Conservation (phyloP, 2,329 filamentous ascomycete species). For the Dactylella cylindrospora region DNA sequence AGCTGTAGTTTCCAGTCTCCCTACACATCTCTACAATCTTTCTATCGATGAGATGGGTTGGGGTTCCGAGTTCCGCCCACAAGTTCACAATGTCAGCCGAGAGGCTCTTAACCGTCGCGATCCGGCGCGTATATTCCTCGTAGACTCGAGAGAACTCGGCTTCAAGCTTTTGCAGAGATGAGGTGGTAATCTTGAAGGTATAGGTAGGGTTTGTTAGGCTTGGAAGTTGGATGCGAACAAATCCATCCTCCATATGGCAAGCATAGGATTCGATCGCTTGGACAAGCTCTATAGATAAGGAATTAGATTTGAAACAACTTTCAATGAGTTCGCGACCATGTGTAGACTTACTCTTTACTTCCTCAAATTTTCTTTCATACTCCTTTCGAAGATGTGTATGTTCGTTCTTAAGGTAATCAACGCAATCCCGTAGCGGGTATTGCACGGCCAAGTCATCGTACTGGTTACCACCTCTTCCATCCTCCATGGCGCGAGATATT, state of each 20-base stretch:
- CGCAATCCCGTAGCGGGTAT: slow-evolving; percentile 77
- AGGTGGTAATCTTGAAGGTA: slow-evolving; percentile 86
- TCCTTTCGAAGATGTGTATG: slow-evolving; percentile 75
- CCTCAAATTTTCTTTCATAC: slow-evolving; percentile 88
- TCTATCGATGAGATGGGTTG: slow-evolving; percentile 86
- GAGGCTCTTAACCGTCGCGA: slow-evolving; percentile 71
- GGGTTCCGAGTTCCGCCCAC: slow-evolving; percentile 93
- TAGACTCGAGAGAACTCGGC: slow-evolving; percentile 91
- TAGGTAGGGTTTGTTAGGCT: slow-evolving; percentile 73
- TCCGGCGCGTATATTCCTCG: slow-evolving; percentile 87
- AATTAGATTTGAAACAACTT: background rate
- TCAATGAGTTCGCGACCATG: background rate
- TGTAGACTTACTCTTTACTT: slow-evolving; percentile 76
- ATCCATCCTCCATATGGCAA: slow-evolving; percentile 86
- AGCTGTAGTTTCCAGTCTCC: slow-evolving; percentile 14
- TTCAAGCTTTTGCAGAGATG: slow-evolving; percentile 84
- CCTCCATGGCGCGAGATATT: slow-evolving; percentile 57
- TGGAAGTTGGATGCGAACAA: slow-evolving; percentile 80
- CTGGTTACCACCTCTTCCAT: slow-evolving; percentile 39
- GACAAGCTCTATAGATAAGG: slow-evolving; percentile 68
- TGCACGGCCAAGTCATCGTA: slow-evolving; percentile 68
- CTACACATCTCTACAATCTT: slow-evolving; percentile 86
- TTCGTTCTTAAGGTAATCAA: slow-evolving; percentile 81
- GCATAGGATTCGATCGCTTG: slow-evolving; percentile 94
- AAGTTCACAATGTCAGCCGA: slow-evolving; percentile 87